Base-by-base conservation (phyloP, 129 eudicot species). In the Escallonia rubra region DNA sequence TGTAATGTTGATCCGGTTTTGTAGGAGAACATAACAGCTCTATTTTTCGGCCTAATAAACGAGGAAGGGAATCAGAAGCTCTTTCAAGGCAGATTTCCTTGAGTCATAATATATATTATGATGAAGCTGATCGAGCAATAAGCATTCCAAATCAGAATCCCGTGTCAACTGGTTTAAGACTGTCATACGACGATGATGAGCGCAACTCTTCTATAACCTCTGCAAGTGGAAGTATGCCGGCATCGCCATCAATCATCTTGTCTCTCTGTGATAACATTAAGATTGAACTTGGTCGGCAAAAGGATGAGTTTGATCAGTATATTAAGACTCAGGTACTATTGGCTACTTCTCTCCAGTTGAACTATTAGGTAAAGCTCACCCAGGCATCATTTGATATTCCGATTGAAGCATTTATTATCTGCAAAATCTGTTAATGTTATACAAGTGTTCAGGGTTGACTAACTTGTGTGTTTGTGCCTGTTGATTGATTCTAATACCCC, bases 171-270 rank as follows among this genome's bases (percentile, higher is more conserved):
- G 99, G 99, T 69, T 81, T 94, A 51, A 87, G 76, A 59, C 70
- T 94, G 66, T 90, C 97, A 10, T 94, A 90, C 54, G 99, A 94
- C 58, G 97, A 94, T 45, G 97, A 94, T 57, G 99, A 94, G 70
- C 85, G 78, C 41, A 89, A 90, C 79, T 94, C 99, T 7, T 94
- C 99, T 9, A 80, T 94, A 34, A 84, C 97, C 43, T 94, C 96
- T 59, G 95, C 90, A 59, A 89, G 96, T 83, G 99, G 99, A 77
- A 87, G 97, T 65, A 81, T 94, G 83, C 74, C 82, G 15, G 90
- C 82, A 51, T 70, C 90, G 62, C 75, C 96, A 72, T 80, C 97
- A 4, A 51, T 87, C 55, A 72, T 87, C 60, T 71, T 85, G 61
- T 87, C 93, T 66, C 80, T 89, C 50, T 83, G 87, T 59, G 94